These are phyloP conservation scores for Ophiosphaerella herpotricha DNA, from an alignment of 2,329 filamentous ascomycete species.

Conservation along the genomic window DNA sequence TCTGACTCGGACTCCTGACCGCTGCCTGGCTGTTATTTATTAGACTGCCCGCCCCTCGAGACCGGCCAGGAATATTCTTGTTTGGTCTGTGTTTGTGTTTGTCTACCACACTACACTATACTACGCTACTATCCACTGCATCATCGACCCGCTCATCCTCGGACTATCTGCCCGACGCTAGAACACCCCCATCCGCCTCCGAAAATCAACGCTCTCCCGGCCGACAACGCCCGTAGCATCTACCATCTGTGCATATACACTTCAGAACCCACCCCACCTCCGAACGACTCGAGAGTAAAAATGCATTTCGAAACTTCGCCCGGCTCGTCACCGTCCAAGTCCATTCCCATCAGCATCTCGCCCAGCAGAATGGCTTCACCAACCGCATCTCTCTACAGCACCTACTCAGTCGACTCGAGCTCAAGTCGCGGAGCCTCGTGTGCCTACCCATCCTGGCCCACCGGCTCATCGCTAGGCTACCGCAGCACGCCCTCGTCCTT, in stretches of 20 bases:
- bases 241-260: slow-evolving; percentile 26
- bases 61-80: neutral
- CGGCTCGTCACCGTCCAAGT: slow-evolving; percentile 45
- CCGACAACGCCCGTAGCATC: slow-evolving; percentile 28
- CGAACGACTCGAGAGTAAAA: slow-evolving; percentile 14
- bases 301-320: slow-evolving; percentile 47
- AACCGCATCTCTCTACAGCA: slow-evolving; percentile 43
- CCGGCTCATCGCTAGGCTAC: slow-evolving; percentile 43
- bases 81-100: no score
- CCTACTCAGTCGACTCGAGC: slow-evolving; percentile 34
- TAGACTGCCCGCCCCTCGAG: slow-evolving; percentile 9
- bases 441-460: slow-evolving; percentile 49
- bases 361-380: slow-evolving; percentile 43
- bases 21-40: slow-evolving; percentile 15
- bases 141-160: slow-evolving; percentile 30
- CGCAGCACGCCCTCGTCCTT: slow-evolving; percentile 46
- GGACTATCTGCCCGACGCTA: slow-evolving; percentile 35
- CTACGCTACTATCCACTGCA: slow-evolving; percentile 31
- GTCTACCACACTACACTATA: slow-evolving; percentile 14
- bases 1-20: slow-evolving; percentile 44
- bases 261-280: slow-evolving; percentile 25
- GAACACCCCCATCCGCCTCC: slow-evolving; percentile 14
- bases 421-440: slow-evolving; percentile 42
- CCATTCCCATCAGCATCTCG: slow-evolving; percentile 44
- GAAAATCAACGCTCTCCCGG: slow-evolving; percentile 15